Evolutionary conservation across 2,329 filamentous ascomycete genomes (phyloP).

Genomic region (Macrophomina tecta): DNA sequence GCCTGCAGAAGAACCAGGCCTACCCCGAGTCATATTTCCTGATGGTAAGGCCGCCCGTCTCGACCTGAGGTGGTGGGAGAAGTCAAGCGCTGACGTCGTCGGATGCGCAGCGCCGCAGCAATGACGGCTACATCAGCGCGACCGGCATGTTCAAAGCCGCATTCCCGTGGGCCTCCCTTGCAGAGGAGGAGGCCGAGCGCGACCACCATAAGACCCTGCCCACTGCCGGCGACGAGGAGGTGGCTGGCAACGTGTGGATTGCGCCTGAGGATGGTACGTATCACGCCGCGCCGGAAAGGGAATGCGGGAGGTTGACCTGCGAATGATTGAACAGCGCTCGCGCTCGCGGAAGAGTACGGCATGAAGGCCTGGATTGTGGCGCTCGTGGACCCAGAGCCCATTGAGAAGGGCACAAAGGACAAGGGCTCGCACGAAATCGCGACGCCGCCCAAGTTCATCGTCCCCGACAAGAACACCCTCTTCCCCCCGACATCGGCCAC

Average conservation of each 20-base stretch:
- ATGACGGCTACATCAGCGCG: conserved; percentile 82
- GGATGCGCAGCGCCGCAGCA: conserved; percentile 70
- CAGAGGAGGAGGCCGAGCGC: conserved; percentile 78
- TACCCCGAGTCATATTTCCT: conserved; percentile 92
- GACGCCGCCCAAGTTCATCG: conserved; percentile 80
- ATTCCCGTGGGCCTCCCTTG: conserved; percentile 76
- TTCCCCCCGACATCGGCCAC: conserved; percentile 40
- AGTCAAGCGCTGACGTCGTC: background rate
- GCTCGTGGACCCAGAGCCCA: conserved; percentile 86
- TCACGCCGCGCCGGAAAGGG: background rate
- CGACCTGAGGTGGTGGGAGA: background rate
- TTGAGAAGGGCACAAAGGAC: conserved; percentile 69
- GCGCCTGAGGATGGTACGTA: conserved; percentile 71
- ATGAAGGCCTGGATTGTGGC: conserved; percentile 88
- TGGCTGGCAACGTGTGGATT: conserved; percentile 97
- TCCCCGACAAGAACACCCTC: conserved; percentile 50
- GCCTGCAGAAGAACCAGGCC: conserved; percentile 62
- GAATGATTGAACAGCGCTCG: conserved; percentile 65
- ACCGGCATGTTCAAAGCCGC: conserved; percentile 94
- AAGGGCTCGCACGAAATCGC: conserved; percentile 74
- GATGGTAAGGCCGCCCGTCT: conserved; percentile 63
- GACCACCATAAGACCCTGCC: conserved; percentile 82
- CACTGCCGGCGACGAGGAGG: conserved; percentile 86
- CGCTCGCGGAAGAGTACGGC: conserved; percentile 83
- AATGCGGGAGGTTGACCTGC: background rate